Percentiles rank a stretch among this genome's conserved stretches.
phyloP scores from a whole-genome alignment of 2,329 filamentous ascomycete species.

The Ascochyta fabae region DNA sequence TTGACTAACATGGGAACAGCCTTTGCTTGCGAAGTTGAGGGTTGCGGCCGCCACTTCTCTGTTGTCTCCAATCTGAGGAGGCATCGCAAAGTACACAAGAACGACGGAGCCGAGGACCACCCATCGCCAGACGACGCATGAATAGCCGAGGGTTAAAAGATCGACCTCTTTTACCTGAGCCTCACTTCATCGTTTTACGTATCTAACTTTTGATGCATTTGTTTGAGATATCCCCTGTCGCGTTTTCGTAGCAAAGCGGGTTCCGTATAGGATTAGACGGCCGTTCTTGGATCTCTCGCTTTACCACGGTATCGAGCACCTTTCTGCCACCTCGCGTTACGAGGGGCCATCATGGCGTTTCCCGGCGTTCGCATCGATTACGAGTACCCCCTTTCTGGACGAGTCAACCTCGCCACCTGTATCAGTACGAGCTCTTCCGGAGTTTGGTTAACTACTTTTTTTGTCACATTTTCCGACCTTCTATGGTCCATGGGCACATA shows the following conservation, averaged over 20 bases:
- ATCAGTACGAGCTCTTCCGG: conserved; percentile 34
- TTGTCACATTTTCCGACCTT: conserved; percentile 18
- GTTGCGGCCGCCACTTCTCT: conserved; percentile 94
- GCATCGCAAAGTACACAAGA: conserved; percentile 95
- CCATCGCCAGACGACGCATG: conserved; percentile 57
- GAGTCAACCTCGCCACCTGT: conserved; percentile 39
- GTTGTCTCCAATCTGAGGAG: conserved; percentile 94
- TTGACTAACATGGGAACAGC: conserved; percentile 60
- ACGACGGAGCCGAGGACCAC: conserved; percentile 60
- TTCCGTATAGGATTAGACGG: conserved; percentile 39
- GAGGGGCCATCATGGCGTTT: conserved; percentile 29
- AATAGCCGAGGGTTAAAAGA: conserved; percentile 35
- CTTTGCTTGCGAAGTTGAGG: conserved; percentile 91
- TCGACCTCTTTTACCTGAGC: conserved; percentile 26
- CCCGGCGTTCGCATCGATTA: conserved; percentile 28
- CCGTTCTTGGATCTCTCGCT: conserved; percentile 43
- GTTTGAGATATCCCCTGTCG: conserved; percentile 49
- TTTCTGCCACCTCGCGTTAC: conserved; percentile 5
- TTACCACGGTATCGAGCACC: conserved; percentile 16
- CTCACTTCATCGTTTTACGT: conserved; percentile 25
- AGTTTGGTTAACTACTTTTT: conserved; percentile 11
- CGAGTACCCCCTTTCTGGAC: conserved; percentile 36
- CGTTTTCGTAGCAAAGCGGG: conserved; percentile 35
- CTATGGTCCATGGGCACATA: conserved; percentile 26
- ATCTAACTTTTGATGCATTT: conserved; percentile 29